Conservation (phyloP, 179 eudicot genomes). For the Carnegiea gigantea region DNA sequence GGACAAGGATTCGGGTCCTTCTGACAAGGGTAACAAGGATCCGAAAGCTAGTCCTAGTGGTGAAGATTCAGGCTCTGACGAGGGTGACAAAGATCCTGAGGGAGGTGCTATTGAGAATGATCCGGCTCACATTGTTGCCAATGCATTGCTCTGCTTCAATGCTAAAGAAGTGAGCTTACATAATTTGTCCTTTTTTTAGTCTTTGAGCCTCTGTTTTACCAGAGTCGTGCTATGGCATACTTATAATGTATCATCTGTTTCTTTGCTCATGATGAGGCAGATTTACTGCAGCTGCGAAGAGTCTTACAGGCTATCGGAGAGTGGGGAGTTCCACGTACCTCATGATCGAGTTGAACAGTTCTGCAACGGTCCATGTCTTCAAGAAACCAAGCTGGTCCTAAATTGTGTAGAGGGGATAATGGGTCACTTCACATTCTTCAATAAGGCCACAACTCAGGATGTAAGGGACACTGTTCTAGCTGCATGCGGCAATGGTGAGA, state of each 20-base stretch:
- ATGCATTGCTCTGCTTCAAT: conserved; percentile 63
- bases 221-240: too few species aligned
- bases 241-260: neutral
- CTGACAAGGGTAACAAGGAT: conserved; percentile 8
- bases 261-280: conserved; percentile 27
- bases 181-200: neutral
- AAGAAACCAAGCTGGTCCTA: conserved; percentile 64
- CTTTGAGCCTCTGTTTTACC: neutral
- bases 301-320: conserved; percentile 50
- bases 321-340: conserved; percentile 60
- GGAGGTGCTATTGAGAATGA: conserved; percentile 16
- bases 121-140: conserved; percentile 46
- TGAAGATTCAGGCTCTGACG: conserved; percentile 19
- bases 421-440: conserved; percentile 51
- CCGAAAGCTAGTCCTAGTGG: neutral
- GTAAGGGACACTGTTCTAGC: conserved; percentile 53
- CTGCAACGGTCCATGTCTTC: conserved; percentile 67
- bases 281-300: conserved; percentile 68
- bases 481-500: conserved; percentile 60
- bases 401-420: conserved; percentile 53
- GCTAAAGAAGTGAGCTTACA: conserved; percentile 50
- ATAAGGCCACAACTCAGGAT: conserved; percentile 56
- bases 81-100: conserved; percentile 15
- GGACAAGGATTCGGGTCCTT: conserved; percentile 13
- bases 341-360: conserved; percentile 52